These are phyloP conservation scores for Rhodosporidiobolus odoratus DNA, from an alignment of 768 basidiomycete genomes.

Conservation along the genomic window DNA sequence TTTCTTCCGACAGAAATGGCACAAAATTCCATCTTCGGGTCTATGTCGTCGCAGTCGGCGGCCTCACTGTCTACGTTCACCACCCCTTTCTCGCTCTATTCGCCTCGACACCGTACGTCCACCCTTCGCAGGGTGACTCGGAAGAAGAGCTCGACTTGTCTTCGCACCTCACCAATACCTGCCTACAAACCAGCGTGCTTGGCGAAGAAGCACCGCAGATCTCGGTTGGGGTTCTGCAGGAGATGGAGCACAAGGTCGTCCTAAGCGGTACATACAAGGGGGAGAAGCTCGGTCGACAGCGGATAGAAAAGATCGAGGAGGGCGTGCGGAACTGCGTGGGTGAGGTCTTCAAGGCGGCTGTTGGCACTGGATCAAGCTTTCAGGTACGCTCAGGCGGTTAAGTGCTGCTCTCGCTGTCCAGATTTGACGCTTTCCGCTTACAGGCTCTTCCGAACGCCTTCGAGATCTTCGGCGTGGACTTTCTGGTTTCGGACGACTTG, in stretches of 20 bases:
- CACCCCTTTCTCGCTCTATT: constrained; percentile 81
- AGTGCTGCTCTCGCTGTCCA: neutral
- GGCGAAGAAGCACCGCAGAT: constrained; percentile 54
- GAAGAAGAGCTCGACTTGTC: constrained; percentile 52
- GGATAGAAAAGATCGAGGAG: constrained; percentile 55
- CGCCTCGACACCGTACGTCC: constrained; percentile 64
- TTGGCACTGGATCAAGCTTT: constrained; percentile 72
- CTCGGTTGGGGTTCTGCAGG: constrained; percentile 50
- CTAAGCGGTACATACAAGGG: constrained; percentile 14
- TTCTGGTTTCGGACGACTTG: constrained; percentile 58
- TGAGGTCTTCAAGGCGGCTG: constrained; percentile 79
- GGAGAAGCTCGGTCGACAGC: constrained; percentile 45
- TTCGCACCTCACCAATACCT: constrained; percentile 88
- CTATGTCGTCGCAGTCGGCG: constrained; percentile 59
- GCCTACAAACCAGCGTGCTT: constrained; percentile 64
- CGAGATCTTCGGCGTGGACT: constrained; percentile 91
- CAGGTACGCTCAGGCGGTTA: constrained; percentile 58
- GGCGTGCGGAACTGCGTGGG: constrained; percentile 63
- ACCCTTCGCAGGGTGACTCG: constrained; percentile 47
- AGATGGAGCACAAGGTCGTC: constrained; percentile 45
- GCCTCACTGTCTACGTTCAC: constrained; percentile 65
- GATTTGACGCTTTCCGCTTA: neutral
- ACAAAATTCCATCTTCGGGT: constrained; percentile 85
- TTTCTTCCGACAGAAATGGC: constrained; percentile 5
- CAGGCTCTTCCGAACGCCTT: constrained; percentile 86